Percentiles rank a stretch among this genome's conserved stretches.
Conservation (phyloP, 1,284 basidiomycete genomes). For the Coniferiporia weirii region DNA sequence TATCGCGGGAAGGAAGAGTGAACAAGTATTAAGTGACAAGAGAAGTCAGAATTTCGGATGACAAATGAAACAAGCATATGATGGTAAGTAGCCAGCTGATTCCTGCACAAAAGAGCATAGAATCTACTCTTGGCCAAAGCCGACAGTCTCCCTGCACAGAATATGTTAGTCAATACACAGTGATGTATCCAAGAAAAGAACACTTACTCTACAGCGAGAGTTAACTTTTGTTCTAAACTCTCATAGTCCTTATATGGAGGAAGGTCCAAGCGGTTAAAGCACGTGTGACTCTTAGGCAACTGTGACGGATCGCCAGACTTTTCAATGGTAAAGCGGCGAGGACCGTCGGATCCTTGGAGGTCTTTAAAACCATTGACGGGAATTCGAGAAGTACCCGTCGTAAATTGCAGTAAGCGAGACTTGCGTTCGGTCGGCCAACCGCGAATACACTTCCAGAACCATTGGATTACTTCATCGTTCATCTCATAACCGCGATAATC, state of each 20-base stretch:
- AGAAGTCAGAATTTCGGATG: neutral
- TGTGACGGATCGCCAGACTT: conserved; percentile 92
- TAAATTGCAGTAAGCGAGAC: conserved; percentile 91
- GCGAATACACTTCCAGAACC: conserved; percentile 99
- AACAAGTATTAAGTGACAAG: neutral
- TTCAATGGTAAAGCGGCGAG: conserved; percentile 92
- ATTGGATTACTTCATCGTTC: conserved; percentile 94
- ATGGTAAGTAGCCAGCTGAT: neutral
- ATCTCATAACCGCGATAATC: conserved; percentile 83
- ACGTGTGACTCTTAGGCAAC: conserved; percentile 85
- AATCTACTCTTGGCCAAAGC: conserved; percentile 39
- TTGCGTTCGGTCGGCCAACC: conserved; percentile 97
- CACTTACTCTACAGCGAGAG: conserved; percentile 82
- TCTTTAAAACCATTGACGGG: conserved; percentile 99
- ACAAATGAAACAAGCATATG: neutral
- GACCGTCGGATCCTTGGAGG: conserved; percentile 95
- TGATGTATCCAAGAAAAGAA: conserved; percentile 4
- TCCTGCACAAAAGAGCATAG: neutral
- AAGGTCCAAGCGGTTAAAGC: conserved; percentile 89
- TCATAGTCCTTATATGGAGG: conserved; percentile 91
- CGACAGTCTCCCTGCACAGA: conserved; percentile 37
- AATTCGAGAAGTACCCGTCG: conserved; percentile 94
- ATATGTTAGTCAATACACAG: conserved; percentile 14
- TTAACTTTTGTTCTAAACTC: conserved; percentile 84
- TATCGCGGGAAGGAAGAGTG: neutral